Evolutionary conservation across 805 yeast species (phyloP).

Genomic region (Kluyveromyces nonfermentans): DNA sequence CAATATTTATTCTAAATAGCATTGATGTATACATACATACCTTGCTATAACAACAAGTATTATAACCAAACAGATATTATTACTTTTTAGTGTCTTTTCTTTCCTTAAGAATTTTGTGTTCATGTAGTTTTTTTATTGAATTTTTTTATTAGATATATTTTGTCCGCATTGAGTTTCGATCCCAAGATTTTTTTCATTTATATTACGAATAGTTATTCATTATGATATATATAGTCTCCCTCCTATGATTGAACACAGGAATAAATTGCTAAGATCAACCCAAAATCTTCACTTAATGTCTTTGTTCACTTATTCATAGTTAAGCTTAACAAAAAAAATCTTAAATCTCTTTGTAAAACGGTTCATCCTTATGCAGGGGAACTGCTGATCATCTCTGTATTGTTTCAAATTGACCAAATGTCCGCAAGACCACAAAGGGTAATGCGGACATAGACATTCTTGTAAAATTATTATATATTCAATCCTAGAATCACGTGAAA

Average conservation of each 20-base stretch:
- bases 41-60: too few species aligned
- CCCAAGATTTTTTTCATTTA: neutral
- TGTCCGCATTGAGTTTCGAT: neutral
- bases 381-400: conserved; percentile 99
- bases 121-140: too few species aligned
- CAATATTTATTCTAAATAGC: neutral
- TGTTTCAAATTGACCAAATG: conserved; percentile 99
- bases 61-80: too few species aligned
- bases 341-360: conserved; percentile 99
- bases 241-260: too few species aligned
- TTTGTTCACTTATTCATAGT: neutral
- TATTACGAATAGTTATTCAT: too few species aligned
- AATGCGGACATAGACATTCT: neutral
- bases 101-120: too few species aligned
- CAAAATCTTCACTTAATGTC: too few species aligned
- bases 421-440: conserved; percentile 46
- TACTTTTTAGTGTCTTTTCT: too few species aligned
- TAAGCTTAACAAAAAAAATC: conserved; percentile 53
- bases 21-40: neutral
- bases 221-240: too few species aligned
- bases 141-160: too few species aligned
- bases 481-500: neutral
- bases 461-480: neutral
- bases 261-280: too few species aligned
- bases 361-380: conserved; percentile 99